Conservation (phyloP, 2,329 filamentous ascomycete genomes). For the Diaporthe citri region DNA sequence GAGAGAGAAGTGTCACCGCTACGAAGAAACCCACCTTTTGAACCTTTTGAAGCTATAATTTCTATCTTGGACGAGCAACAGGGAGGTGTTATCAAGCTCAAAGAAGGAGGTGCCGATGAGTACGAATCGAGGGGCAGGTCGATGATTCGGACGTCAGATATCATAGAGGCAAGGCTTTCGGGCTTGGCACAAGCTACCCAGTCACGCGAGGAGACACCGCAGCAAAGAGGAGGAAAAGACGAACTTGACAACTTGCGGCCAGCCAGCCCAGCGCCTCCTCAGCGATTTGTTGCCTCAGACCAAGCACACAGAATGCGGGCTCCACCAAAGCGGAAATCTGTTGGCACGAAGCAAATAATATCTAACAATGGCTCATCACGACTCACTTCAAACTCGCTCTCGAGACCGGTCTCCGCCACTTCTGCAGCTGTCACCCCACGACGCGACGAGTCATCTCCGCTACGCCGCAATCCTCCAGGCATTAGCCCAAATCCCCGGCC, state of each 20-base stretch:
- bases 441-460: neutral
- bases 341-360: neutral
- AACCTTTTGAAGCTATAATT: constrained; percentile 3
- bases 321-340: neutral
- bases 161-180: constrained; percentile 3
- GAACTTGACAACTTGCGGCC: neutral
- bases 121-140: neutral
- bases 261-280: neutral
- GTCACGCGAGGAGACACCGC: neutral
- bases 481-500: too few relatives aligned
- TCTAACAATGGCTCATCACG: neutral
- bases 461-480: neutral
- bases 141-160: constrained; percentile 13
- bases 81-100: too few relatives aligned
- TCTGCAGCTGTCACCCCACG: neutral
- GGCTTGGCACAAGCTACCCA: neutral
- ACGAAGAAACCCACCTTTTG: constrained; percentile 12
- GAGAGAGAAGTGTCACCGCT: constrained; percentile 2
- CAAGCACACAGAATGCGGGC: neutral
- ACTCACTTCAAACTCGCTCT: neutral
- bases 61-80: neutral
- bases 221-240: neutral
- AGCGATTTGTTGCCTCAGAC: neutral
- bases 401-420: neutral
- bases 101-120: neutral